Evolutionary conservation across 805 yeast species (phyloP).

Genomic region (Sugiyamaella boreocaroliniensis): DNA sequence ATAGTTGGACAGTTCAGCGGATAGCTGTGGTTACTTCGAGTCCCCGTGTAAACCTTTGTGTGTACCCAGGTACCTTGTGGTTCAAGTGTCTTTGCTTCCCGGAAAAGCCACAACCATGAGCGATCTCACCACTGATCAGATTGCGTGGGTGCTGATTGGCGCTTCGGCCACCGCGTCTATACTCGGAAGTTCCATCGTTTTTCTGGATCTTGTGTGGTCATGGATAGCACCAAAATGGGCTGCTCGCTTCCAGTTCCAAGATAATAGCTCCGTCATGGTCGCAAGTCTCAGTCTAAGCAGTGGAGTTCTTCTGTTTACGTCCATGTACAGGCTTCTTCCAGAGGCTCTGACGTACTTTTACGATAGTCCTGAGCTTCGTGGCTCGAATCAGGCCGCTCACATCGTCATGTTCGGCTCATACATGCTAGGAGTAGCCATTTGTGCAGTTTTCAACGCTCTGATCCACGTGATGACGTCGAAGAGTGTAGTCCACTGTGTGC

Average conservation of each 20-base stretch:
- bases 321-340: slow-evolving; percentile 73
- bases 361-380: slow-evolving; percentile 25
- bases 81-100: too few species aligned
- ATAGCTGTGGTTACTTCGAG: too few species aligned
- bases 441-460: slow-evolving; percentile 52
- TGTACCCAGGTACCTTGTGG: too few species aligned
- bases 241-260: slow-evolving; percentile 47
- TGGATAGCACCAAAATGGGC: slow-evolving; percentile 29
- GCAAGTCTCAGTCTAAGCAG: slow-evolving; percentile 70
- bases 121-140: slow-evolving; percentile 14
- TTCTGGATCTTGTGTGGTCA: slow-evolving; percentile 42
- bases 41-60: too few species aligned
- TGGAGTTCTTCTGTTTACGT: slow-evolving; percentile 74
- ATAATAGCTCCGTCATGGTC: slow-evolving; percentile 59
- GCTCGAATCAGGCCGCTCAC: slow-evolving; percentile 27
- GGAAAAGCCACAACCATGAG: not conserved
- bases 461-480: slow-evolving; percentile 74
- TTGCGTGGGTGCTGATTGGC: slow-evolving; percentile 51
- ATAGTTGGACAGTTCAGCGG: too few species aligned
- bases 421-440: slow-evolving; percentile 53
- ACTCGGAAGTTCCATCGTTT: slow-evolving; percentile 63
- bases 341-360: slow-evolving; percentile 46
- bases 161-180: slow-evolving; percentile 67
- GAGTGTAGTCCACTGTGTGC: slow-evolving; percentile 81
- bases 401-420: slow-evolving; percentile 40